These are phyloP conservation scores for Epipyxis sp. DNA, from an alignment of 108 stramenopile genomes.

Conservation along the genomic window DNA sequence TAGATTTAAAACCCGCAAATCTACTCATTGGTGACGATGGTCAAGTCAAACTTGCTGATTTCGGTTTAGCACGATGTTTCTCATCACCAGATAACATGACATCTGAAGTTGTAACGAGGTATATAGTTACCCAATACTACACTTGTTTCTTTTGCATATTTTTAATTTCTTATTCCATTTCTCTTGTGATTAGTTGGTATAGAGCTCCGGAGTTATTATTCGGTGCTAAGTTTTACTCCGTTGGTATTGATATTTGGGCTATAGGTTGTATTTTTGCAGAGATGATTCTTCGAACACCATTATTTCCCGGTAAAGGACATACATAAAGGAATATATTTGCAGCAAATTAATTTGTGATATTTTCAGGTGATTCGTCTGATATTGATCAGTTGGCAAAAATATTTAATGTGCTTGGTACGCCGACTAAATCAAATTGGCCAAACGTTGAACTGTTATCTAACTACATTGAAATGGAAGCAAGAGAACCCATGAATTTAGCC, in stretches of 20 bases:
- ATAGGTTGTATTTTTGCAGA: constrained; percentile 29
- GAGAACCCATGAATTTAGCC: constrained; percentile 1
- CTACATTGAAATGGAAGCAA: constrained; percentile 12
- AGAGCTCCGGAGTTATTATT: constrained; percentile 24
- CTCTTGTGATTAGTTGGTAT: constrained; percentile 17
- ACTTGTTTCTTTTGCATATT: constrained; percentile 3
- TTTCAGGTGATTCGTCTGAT: not conserved
- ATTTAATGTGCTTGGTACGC: constrained; percentile 23
- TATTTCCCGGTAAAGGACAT: constrained; percentile 29
- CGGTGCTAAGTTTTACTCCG: constrained; percentile 15
- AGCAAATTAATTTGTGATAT: no score
- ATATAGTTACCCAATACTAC: no score
- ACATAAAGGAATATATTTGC: no score
- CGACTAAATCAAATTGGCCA: not conserved
- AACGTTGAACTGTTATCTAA: not conserved
- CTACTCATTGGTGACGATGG: constrained; percentile 11
- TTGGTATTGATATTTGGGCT: constrained; percentile 25
- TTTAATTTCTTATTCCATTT: constrained; percentile 5
- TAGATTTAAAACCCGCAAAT: constrained; percentile 29
- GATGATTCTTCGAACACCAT: not conserved
- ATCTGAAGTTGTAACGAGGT: constrained; percentile 22
- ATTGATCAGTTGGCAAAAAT: constrained; percentile 20
- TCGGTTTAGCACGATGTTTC: constrained; percentile 18
- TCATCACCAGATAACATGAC: constrained; percentile 21
- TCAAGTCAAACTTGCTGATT: constrained; percentile 33